Conservation (phyloP, 2,329 filamentous ascomycete species). For the Dactylella cylindrospora region DNA sequence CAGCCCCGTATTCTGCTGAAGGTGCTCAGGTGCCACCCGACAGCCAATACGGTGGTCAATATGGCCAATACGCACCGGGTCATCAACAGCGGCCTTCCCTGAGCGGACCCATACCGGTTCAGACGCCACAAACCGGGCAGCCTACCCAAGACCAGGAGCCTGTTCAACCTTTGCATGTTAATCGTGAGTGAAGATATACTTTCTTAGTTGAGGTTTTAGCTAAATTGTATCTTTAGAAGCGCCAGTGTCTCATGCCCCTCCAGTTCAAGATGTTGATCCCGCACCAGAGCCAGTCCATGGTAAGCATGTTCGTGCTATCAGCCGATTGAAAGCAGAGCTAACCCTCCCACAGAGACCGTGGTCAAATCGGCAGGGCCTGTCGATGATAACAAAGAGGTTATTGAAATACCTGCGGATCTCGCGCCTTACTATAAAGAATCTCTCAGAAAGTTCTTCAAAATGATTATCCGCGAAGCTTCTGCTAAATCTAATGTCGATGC, state of each 20-base stretch:
- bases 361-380: neutral
- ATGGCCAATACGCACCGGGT: conserved; percentile 2
- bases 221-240: conserved; percentile 7
- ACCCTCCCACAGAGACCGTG: conserved; percentile 4
- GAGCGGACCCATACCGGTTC: conserved; percentile 4
- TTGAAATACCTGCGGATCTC: conserved; percentile 41
- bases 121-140: no score
- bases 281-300: conserved; percentile 5
- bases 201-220: neutral
- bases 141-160: no score
- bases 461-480: conserved; percentile 48
- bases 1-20: conserved; percentile 3
- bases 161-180: neutral
- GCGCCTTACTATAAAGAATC: conserved; percentile 48
- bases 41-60: conserved; percentile 15
- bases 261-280: conserved; percentile 3
- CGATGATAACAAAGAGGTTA: conserved; percentile 18
- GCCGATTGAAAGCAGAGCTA: no score
- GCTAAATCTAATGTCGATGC: conserved; percentile 47
- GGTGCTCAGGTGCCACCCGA: conserved; percentile 9
- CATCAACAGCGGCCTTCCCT: conserved; percentile 17
- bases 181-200: conserved; percentile 14
- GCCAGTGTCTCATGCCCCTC: conserved; percentile 2
- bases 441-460: conserved; percentile 47
- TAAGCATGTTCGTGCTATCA: conserved; percentile 6